A percentile compares a stretch with the other conserved stretches of the same genome.
Evolutionary conservation across 179 eudicot genomes (phyloP).

Genomic region (Beta macrorhiza): DNA sequence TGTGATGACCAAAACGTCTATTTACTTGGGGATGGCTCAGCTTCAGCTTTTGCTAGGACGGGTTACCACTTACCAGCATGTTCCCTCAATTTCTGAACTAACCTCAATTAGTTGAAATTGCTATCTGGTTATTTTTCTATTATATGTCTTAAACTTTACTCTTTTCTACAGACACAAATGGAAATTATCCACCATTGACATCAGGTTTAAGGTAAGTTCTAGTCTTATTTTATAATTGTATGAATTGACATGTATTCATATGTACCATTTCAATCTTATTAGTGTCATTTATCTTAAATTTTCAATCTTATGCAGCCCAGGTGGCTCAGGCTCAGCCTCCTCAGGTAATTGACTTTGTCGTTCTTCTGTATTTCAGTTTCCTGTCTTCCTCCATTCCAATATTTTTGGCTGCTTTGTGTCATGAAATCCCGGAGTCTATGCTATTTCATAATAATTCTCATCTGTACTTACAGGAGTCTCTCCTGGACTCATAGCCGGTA

Average conservation of each 20-base stretch:
- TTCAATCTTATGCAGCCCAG: conserved; percentile 25
- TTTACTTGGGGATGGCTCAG: neutral
- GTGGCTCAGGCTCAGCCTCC: conserved; percentile 19
- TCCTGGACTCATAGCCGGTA: conserved; percentile 27
- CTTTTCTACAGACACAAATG: conserved; percentile 41
- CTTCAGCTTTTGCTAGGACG: neutral
- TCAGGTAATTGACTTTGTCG: conserved; percentile 20
- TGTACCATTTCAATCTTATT: neutral
- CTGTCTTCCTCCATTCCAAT: neutral
- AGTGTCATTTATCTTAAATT: neutral
- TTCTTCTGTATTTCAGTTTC: conserved; percentile 3
- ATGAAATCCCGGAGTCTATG: neutral
- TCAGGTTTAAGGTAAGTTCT: conserved; percentile 30
- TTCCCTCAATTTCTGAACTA: neutral
- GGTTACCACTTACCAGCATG: neutral
- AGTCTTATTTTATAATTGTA: neutral
- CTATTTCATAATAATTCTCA: conserved; percentile 6
- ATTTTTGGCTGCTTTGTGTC: neutral
- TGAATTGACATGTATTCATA: neutral
- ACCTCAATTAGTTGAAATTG: neutral
- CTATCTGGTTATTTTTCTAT: neutral
- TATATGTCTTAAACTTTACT: neutral
- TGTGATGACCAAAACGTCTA: neutral
- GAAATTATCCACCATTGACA: conserved; percentile 37
- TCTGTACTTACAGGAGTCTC: conserved; percentile 22